Evolutionary conservation across 805 yeast genomes (phyloP).

Genomic region (Komagataella pastoris): DNA sequence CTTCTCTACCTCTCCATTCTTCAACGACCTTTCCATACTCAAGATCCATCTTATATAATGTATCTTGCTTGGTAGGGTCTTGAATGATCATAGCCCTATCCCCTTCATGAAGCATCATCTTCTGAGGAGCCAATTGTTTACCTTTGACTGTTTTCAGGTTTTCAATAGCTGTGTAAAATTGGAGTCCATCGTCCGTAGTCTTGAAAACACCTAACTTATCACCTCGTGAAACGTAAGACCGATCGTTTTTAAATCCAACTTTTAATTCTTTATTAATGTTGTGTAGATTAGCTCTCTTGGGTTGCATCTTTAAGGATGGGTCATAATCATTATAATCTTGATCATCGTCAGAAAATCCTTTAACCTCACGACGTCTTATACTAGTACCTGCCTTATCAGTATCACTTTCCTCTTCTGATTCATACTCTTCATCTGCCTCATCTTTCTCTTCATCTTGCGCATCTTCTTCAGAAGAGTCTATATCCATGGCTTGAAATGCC

Average conservation of each 20-base stretch:
- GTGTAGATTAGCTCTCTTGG: constrained; percentile 8
- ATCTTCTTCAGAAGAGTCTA: constrained; percentile 22
- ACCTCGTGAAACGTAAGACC: constrained; percentile 73
- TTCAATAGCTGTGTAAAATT: constrained; percentile 56
- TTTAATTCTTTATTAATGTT: constrained; percentile 46
- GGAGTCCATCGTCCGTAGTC: constrained; percentile 35
- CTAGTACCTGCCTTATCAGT: constrained; percentile 3
- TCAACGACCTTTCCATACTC: constrained; percentile 75
- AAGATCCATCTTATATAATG: constrained; percentile 63
- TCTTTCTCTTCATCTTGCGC: constrained; percentile 19
- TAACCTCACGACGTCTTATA: constrained; percentile 1
- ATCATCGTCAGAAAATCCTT: constrained; percentile 19
- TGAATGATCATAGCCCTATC: constrained; percentile 61
- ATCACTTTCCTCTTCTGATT: constrained; percentile 13
- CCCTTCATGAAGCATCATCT: constrained; percentile 65
- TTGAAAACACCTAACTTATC: constrained; percentile 71
- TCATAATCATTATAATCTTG: constrained; percentile 25
- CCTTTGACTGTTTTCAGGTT: constrained; percentile 41
- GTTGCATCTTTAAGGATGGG: constrained; percentile 7
- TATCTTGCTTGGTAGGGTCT: constrained; percentile 27
- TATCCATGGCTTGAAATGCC: constrained; percentile 30
- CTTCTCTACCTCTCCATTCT: constrained; percentile 54
- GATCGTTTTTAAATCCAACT: constrained; percentile 55
- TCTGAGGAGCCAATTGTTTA: constrained; percentile 33
- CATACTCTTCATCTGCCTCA: constrained; percentile 21